Conservation (phyloP, 139 green algal genomes). For the Chlamydomonas incerta region DNA sequence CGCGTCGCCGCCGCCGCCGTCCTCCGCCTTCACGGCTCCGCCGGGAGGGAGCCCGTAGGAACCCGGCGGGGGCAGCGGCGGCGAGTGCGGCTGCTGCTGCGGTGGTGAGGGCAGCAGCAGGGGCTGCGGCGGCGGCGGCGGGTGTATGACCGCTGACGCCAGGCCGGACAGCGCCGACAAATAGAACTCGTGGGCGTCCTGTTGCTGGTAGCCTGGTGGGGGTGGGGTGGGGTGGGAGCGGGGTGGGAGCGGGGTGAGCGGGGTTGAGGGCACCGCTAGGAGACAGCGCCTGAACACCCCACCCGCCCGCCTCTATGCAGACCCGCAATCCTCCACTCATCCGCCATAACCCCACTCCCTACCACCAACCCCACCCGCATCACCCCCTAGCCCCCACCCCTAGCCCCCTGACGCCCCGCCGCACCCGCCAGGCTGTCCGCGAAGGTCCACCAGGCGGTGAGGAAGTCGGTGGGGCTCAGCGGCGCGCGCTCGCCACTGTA, state of each 20-base stretch:
- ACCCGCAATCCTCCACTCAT: too few species aligned
- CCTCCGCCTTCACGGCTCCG: too few species aligned
- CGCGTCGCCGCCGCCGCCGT: too few species aligned
- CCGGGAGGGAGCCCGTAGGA: too few species aligned
- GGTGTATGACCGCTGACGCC: neutral
- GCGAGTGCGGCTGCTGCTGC: too few species aligned
- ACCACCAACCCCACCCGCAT: neutral
- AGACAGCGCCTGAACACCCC: too few species aligned
- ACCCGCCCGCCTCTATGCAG: too few species aligned
- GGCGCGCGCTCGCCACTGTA: conserved; percentile 70
- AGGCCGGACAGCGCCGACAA: conserved; percentile 76
- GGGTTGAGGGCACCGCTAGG: too few species aligned
- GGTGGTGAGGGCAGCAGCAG: too few species aligned
- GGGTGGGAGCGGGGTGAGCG: too few species aligned
- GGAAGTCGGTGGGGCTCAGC: conserved; percentile 73
- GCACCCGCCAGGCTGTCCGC: conserved; percentile 73
- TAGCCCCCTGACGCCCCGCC: too few species aligned
- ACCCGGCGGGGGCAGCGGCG: too few species aligned
- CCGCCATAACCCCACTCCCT: neutral
- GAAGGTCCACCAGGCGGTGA: conserved; percentile 85
- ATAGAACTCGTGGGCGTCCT: conserved; percentile 97
- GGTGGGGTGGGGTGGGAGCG: conserved; percentile 29
- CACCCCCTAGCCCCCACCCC: neutral
- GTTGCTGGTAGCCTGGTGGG: conserved; percentile 74
- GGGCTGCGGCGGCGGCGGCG: neutral